Evolutionary conservation across 176 grass and related monocot genomes (phyloP).

Genomic region (Aegilops bicornis): DNA sequence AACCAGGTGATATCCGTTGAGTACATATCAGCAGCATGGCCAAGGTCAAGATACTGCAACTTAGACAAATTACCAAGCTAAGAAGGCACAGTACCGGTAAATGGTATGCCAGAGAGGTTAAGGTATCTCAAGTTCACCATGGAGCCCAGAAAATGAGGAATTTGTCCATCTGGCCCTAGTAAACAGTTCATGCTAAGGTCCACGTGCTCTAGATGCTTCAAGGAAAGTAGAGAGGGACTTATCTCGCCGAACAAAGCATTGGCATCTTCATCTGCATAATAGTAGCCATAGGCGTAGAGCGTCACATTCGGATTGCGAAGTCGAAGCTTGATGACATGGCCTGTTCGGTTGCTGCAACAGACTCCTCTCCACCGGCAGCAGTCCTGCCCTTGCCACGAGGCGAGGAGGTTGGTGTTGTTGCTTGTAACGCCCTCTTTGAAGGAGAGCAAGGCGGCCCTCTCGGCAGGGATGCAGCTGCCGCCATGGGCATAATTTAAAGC

Average conservation of each 20-base stretch:
- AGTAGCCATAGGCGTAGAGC: too few relatives aligned
- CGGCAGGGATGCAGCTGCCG: background rate
- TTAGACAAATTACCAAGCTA: slow-evolving; percentile 42
- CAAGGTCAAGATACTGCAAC: slow-evolving; percentile 24
- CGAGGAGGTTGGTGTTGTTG: background rate
- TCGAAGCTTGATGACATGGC: background rate
- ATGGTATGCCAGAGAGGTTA: slow-evolving; percentile 8
- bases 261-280: too few relatives aligned
- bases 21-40: background rate
- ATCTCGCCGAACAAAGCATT: slow-evolving; percentile 27
- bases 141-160: slow-evolving; percentile 7
- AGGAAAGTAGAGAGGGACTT: slow-evolving; percentile 26
- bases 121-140: slow-evolving; percentile 27
- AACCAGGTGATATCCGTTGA: background rate
- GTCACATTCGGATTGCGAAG: background rate
- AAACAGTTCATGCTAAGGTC: slow-evolving; percentile 44
- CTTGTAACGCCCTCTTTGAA: slow-evolving; percentile 15
- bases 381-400: slow-evolving; percentile 12
- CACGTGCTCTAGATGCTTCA: slow-evolving; percentile 5
- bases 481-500: too few relatives aligned
- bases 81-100: slow-evolving; percentile 4
- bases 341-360: slow-evolving; percentile 34
- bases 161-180: background rate
- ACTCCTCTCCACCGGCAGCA: slow-evolving; percentile 42
- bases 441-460: slow-evolving; percentile 32